Base-by-base conservation (phyloP, 495 filamentous ascomycete species). In the Trichoderma reesei region DNA sequence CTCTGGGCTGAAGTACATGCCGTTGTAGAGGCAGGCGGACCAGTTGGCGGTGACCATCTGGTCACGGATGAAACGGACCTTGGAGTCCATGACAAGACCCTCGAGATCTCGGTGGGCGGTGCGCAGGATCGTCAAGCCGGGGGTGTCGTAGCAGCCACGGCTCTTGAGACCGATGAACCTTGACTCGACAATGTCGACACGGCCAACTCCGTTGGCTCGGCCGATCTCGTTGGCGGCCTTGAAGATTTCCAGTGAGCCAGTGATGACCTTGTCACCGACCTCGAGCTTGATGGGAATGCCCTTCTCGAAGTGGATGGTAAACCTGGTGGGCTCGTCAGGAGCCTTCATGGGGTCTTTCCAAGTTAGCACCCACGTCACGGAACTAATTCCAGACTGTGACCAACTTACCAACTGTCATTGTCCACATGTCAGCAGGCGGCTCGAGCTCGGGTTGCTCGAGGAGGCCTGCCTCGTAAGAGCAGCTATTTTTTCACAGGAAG, bases 131-230 rank as follows among this genome's bases (percentile, higher is more conserved):
- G 89, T 92, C 54, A 90, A 76, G 68, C 82, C 80, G 5, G 80
- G 80, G 61, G 91, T 87, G 73, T 96, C 92, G 80, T 96, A 96
- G 84, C 42, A 46, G 11, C 42, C 42, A 14, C 42, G 42, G 31
- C 41, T 44, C 10, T 46, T 44, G n/a, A 72, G 48, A 34, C 69
- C 90, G 70, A 93, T 90, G 79, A 90, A 92, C 56, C 89, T 84
- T 77, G 89, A 91, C 83, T 96, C 92, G 61, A 93, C 92, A 69
- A 96, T 96, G 72, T 96, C 92, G 68, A 96, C 88, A 71, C 92
- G 80, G 68, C 92, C 93, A 65, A 96, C 81, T 71, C 92, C 93
- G 74, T 92, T 73, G 60, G 77, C 82, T 67, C 84, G 82, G 63
- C 83, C 92, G 70, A 96, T 92, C 62, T 83, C 76, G 80, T 96